phyloP scores from a whole-genome alignment of 164 flowering plant genomes.

The Stephania cephalantha region DNA sequence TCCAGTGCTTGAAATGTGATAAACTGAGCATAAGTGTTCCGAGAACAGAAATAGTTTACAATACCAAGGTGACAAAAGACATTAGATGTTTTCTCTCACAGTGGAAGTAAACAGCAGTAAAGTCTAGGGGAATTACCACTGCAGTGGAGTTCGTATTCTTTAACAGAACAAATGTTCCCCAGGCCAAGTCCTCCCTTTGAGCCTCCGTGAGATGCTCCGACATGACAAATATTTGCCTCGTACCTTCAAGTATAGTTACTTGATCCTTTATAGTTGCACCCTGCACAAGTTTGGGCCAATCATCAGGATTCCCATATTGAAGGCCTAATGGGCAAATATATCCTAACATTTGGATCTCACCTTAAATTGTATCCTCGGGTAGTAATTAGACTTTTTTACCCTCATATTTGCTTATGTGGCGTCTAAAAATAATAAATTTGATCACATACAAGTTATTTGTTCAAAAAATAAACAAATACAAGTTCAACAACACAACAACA shows the following conservation, averaged over 20 bases:
- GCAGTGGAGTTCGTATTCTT: conserved; percentile 73
- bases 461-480: no score
- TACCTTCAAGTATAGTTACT: conserved; percentile 48
- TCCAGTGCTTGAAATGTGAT: neutral
- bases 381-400: no score
- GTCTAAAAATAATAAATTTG: no score
- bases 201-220: conserved; percentile 41
- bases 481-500: no score
- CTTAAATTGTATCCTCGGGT: no score
- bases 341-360: no score
- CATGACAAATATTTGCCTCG: conserved; percentile 70
- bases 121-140: conserved; percentile 41
- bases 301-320: neutral
- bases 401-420: no score
- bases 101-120: neutral
- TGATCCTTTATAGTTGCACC: conserved; percentile 50
- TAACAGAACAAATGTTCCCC: conserved; percentile 73
- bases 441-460: no score
- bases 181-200: conserved; percentile 71
- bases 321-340: neutral
- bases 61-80: neutral
- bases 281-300: conserved; percentile 29
- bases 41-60: neutral
- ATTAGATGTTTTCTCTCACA: neutral
- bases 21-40: neutral